phyloP scores from a whole-genome alignment of 2,329 filamentous ascomycete species.

The Cladobotryum mycophilum region DNA sequence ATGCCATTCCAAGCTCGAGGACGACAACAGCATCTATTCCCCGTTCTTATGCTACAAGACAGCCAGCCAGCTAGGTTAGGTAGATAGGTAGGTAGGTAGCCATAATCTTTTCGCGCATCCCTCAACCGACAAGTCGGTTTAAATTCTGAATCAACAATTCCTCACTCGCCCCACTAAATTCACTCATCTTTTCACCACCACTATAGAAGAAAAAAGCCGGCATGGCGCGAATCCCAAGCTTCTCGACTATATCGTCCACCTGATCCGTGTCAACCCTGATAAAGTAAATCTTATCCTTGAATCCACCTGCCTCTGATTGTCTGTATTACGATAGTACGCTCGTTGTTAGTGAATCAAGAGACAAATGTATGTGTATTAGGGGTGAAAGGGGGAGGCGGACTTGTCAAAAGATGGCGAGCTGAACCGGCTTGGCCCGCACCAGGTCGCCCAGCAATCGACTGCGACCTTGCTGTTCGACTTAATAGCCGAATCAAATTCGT shows the following conservation, averaged over 20 bases:
- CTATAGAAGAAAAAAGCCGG: conserved; percentile 88
- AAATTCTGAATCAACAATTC: too few species aligned
- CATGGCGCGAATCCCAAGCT: conserved; percentile 81
- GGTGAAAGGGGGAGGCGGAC: conserved; percentile 13
- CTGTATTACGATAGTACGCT: too few species aligned
- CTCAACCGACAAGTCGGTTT: too few species aligned
- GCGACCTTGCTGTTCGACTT: conserved; percentile 54
- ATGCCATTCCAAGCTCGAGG: too few species aligned
- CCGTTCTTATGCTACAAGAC: too few species aligned
- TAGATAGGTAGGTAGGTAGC: too few species aligned
- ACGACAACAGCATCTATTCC: too few species aligned
- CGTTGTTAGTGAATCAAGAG: neutral
- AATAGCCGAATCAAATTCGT: conserved; percentile 52
- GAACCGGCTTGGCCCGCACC: conserved; percentile 92
- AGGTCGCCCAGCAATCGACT: conserved; percentile 80
- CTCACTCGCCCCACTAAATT: conserved; percentile 76
- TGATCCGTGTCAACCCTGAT: conserved; percentile 88
- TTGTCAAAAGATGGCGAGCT: conserved; percentile 64
- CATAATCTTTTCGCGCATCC: too few species aligned
- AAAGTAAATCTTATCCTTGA: conserved; percentile 61
- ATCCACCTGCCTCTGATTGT: conserved; percentile 33
- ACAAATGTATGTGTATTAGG: neutral
- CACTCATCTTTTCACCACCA: conserved; percentile 62
- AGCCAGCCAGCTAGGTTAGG: too few species aligned
- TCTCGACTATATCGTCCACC: conserved; percentile 63